Evolutionary conservation across 2,329 filamentous ascomycete genomes (phyloP), one percentile per base, ranked within the genome.

Genomic region (Pseudodiploospora longispora): DNA sequence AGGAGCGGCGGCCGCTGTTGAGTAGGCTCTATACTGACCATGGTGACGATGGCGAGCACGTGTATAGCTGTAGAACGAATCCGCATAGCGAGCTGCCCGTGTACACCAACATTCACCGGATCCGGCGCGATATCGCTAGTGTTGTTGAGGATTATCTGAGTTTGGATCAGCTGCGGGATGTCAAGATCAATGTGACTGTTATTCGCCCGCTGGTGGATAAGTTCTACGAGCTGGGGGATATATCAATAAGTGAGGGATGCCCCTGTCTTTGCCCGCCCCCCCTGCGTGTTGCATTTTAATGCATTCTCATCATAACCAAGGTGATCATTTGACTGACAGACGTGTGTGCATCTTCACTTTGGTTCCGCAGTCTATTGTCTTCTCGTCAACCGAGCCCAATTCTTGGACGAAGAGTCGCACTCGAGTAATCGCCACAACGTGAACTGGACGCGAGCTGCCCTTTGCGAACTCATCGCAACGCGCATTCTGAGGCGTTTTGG

Each of bases 151-250:
- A 76, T 59, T 75, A 76, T 53, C 62, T 79, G 57, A 87, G 80
- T 45, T 69, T 85, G 44, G 84, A 89, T 53, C 87, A 93, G 68
- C 69, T 94, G 50, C 78, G 83, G 56, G 85, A 88, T 60, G 82
- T 88, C 44, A 78, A 86, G 47, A 88, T 93, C 71, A 93, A 93
- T 59, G 76, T 87, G 41, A 75, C 83, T 1, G 82, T 93, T 37
- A 82, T 93, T 19, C 78, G 87, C 46, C 87, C 87, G 1, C 67
- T 93, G 28, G 85, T 93, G n/a, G 85, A 93, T 59, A 84, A 87
- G 59, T 75, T 91, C 6, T 93, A 88, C 59, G 81, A 86, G 55
- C 74, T 82, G 47, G 76, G 87, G 47, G 87, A 93, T 66, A 82
- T 90, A 34, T 91, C 86, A 1, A 81, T 90, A 44, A 75, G 81